Percentiles rank a stretch among this genome's conserved stretches.
phyloP scores from a whole-genome alignment of 2,329 filamentous ascomycete genomes.

The Phialocephala subalpina region DNA sequence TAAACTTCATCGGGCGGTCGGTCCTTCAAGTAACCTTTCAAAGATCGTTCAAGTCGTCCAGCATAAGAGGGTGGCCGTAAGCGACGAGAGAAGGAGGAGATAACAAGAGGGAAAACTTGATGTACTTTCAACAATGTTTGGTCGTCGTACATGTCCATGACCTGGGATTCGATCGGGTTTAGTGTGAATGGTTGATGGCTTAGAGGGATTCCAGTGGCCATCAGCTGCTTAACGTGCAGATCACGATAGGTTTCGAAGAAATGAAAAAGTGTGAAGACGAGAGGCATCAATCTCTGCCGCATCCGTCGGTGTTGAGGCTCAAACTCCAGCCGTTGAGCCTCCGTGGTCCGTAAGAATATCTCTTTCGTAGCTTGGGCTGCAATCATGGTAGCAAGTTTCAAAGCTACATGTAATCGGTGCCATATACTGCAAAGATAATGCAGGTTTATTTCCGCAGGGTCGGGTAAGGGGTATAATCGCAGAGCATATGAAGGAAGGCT shows the following conservation, averaged over 20 bases:
- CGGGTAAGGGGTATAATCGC: slow-evolving; percentile 63
- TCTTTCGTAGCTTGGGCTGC: slow-evolving; percentile 72
- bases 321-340: slow-evolving; percentile 62
- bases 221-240: slow-evolving; percentile 64
- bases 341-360: slow-evolving; percentile 66
- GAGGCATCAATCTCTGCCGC: slow-evolving; percentile 68
- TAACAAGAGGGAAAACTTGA: slow-evolving; percentile 69
- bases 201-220: slow-evolving; percentile 59
- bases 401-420: slow-evolving; percentile 70
- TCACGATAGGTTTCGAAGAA: slow-evolving; percentile 72
- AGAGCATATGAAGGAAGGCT: slow-evolving; percentile 67
- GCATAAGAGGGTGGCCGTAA: slow-evolving; percentile 71
- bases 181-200: slow-evolving; percentile 61
- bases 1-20: slow-evolving; percentile 70
- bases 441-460: slow-evolving; percentile 58
- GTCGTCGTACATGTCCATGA: slow-evolving; percentile 72
- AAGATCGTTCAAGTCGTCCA: slow-evolving; percentile 66
- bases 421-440: slow-evolving; percentile 70
- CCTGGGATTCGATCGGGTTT: slow-evolving; percentile 68
- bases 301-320: slow-evolving; percentile 68
- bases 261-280: slow-evolving; percentile 72
- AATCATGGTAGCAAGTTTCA: slow-evolving; percentile 68
- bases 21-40: slow-evolving; percentile 70
- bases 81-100: slow-evolving; percentile 69
- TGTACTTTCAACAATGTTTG: slow-evolving; percentile 68